Conservation (phyloP, 192 early-diverging fungal genomes). For the Coemansia brasiliensis region DNA sequence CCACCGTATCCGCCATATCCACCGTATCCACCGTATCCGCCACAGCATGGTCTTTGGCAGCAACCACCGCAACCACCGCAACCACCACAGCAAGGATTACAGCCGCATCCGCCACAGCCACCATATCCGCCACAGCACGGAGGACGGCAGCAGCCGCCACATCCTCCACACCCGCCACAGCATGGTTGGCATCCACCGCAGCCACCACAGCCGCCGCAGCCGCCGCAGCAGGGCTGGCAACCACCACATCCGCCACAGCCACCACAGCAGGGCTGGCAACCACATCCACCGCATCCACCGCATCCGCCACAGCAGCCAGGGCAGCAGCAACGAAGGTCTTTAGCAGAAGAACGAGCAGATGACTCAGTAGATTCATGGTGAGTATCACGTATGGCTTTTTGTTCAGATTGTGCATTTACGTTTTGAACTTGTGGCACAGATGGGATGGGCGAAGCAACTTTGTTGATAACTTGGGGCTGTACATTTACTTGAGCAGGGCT, state of each 20-base stretch:
- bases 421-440: background rate
- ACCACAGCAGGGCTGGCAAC: constrained; percentile 17
- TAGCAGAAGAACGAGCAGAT: constrained; percentile 9
- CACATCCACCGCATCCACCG: constrained; percentile 20
- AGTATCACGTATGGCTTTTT: background rate
- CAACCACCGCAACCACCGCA: constrained; percentile 31
- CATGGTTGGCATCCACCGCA: constrained; percentile 20
- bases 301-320: constrained; percentile 14
- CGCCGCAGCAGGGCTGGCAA: constrained; percentile 10
- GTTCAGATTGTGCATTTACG: background rate
- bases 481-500: background rate
- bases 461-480: constrained; percentile 3
- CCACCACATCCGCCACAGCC: constrained; percentile 16
- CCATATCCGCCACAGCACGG: constrained; percentile 13
- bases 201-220: constrained; percentile 20
- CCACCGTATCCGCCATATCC: constrained; percentile 14
- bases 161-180: constrained; percentile 10
- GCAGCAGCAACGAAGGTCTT: constrained; percentile 36
- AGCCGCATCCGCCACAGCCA: constrained; percentile 12
- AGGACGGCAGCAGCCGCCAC: constrained; percentile 2
- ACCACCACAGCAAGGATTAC: constrained; percentile 10
- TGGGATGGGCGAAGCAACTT: background rate
- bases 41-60: constrained; percentile 8
- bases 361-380: background rate
- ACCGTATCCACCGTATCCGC: constrained; percentile 23